Evolutionary conservation across 345 rosid genomes (phyloP).

Genomic region (Clarkia xantiana): DNA sequence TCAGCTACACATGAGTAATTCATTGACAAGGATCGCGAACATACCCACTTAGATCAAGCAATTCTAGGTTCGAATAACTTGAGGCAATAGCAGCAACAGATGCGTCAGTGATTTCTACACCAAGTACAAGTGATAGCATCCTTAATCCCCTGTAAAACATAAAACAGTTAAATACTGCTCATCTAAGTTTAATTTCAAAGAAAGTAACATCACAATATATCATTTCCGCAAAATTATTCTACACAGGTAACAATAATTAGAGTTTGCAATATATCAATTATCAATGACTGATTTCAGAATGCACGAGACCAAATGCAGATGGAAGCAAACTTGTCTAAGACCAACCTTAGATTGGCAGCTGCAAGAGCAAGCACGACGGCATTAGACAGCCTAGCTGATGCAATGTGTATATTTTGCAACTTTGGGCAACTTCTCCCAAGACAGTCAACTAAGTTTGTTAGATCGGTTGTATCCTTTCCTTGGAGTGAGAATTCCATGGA

Average conservation of each 20-base stretch:
- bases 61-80: slow-evolving; percentile 56
- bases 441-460: slow-evolving; percentile 46
- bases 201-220: no score
- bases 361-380: slow-evolving; percentile 73
- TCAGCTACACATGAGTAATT: no score
- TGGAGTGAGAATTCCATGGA: slow-evolving; percentile 76
- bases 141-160: slow-evolving; percentile 45
- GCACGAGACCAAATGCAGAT: no score
- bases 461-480: slow-evolving; percentile 67
- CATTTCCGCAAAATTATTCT: no score
- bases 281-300: no score
- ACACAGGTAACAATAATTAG: no score
- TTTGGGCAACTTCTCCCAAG: slow-evolving; percentile 64
- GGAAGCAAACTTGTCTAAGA: not conserved
- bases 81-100: slow-evolving; percentile 89
- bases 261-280: no score
- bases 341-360: slow-evolving; percentile 72
- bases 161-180: slow-evolving; percentile 1
- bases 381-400: slow-evolving; percentile 73
- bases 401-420: slow-evolving; percentile 76
- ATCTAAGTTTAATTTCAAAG: not conserved
- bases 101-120: slow-evolving; percentile 77
- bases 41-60: slow-evolving; percentile 97
- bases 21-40: slow-evolving; percentile 11
- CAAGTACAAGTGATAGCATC: slow-evolving; percentile 94